Evolutionary conservation across 208 protist genomes (phyloP), one percentile per base, ranked within the genome.

Genomic region (Crithidia fasciculata): DNA sequence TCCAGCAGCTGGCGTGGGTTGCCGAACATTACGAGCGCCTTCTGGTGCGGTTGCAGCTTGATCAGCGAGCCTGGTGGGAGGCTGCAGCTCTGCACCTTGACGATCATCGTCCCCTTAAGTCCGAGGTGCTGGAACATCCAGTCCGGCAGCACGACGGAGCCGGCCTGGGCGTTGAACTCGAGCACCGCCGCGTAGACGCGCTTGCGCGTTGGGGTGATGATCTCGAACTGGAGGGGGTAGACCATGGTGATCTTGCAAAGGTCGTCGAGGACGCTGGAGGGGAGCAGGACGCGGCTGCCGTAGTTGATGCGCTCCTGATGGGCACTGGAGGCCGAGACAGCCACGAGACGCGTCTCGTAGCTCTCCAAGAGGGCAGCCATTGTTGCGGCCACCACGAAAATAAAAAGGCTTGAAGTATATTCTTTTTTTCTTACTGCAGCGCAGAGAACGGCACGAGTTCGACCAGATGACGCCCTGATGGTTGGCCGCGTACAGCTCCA

Each of bases 1-100:
- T 99, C 96, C 55, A 99, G 85, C 52, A 98, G 91, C 5, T 88
- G 83, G n/a, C 91, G 88, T 8, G 97, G 97, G 74, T 99, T 95
- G 28, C 81, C 88, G 36, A 99, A 91, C 69, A 98, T 87, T 43
- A 98, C 80, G 64, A 99, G 98, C 15, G 86, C 89, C 36, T 84
- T 83, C 54, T 90, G 76, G 76, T 98, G 97, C 16, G 97, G 96
- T 58, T 87, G 89, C 8, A 99, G 85, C 82, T 97, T 97, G 49
- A 98, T 76, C 59, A 98, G 91, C 41, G 82, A 85, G n/a, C 95
- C 95, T 8, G 88, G 81, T 0, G 83, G 82, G 12, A 99, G 81
- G 18, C 77, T 84, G 54, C 83, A 94, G 56, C 86, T 96, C 47
- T 86, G 64, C 37, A 99, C 72, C 45, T 54, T 74, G 13, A 98